Conservation (phyloP, 805 yeast genomes). For the Monosporozyma unispora region DNA sequence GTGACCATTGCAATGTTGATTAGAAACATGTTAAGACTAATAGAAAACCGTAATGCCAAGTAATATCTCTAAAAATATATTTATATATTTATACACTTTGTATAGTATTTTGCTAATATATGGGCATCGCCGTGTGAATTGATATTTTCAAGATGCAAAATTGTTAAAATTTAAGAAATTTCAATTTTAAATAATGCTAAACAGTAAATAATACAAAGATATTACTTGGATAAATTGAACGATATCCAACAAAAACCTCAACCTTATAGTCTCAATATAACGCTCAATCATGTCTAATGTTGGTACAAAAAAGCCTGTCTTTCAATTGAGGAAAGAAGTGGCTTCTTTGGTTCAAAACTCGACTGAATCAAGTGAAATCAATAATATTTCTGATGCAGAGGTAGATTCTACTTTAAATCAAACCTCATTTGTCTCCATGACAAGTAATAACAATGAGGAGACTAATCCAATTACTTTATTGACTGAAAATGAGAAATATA, state of each 20-base stretch:
- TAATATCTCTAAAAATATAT: neutral
- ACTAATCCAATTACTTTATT: constrained; percentile 7
- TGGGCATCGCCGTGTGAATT: neutral
- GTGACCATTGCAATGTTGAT: constrained; percentile 92
- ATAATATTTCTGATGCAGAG: constrained; percentile 3
- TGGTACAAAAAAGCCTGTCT: constrained; percentile 13
- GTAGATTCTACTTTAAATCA: neutral
- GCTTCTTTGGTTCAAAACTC: neutral
- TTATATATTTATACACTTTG: neutral
- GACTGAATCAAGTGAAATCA: neutral
- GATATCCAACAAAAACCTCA: too few relatives aligned
- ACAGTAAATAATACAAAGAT: neutral
- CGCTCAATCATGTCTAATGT: neutral
- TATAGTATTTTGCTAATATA: neutral
- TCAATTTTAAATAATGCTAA: neutral
- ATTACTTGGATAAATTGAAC: neutral
- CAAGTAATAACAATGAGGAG: neutral
- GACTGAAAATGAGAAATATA: constrained; percentile 27
- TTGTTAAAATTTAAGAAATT: neutral
- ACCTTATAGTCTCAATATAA: neutral
- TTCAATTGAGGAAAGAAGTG: constrained; percentile 27
- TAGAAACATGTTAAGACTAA: constrained; percentile 76
- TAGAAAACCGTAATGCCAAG: constrained; percentile 42
- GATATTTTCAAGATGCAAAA: neutral
- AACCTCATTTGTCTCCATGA: neutral